Conservation (phyloP, 441 rosid genomes). For the Aquilaria agallochum region DNA sequence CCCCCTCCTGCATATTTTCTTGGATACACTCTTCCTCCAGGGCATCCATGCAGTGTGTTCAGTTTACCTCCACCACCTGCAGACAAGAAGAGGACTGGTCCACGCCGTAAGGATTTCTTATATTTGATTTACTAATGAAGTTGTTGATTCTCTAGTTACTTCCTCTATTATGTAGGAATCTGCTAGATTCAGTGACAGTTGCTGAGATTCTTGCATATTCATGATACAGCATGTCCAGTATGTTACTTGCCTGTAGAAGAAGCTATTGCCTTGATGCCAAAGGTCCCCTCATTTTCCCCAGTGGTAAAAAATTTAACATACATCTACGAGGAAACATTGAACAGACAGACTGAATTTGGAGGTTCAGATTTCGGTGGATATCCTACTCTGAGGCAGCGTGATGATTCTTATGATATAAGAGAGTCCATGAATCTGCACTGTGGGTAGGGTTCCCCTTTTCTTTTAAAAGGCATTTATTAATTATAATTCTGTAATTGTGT, state of each 20-base stretch:
- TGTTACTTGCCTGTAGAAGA: slow-evolving; percentile 89
- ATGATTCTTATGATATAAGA: slow-evolving; percentile 65
- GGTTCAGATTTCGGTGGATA: slow-evolving; percentile 92
- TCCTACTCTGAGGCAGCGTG: slow-evolving; percentile 69
- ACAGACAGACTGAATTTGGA: slow-evolving; percentile 59
- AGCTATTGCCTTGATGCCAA: slow-evolving; percentile 76
- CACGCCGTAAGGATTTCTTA: slow-evolving; percentile 60
- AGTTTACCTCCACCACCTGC: slow-evolving; percentile 94
- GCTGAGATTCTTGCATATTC: slow-evolving; percentile 31
- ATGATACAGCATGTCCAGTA: slow-evolving; percentile 77
- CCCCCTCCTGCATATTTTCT: slow-evolving; percentile 61
- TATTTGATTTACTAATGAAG: background rate
- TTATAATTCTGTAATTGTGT: background rate
- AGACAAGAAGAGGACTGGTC: slow-evolving; percentile 83
- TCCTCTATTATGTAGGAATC: slow-evolving; percentile 2
- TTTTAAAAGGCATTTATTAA: background rate
- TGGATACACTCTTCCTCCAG: slow-evolving; percentile 81
- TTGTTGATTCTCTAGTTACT: slow-evolving; percentile 4
- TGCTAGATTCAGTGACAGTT: slow-evolving; percentile 11
- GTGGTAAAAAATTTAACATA: slow-evolving; percentile 62
- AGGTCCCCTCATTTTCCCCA: slow-evolving; percentile 65
- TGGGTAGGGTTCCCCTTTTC: slow-evolving; percentile 50
- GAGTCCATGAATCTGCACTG: slow-evolving; percentile 80
- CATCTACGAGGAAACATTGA: slow-evolving; percentile 51
- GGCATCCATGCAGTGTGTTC: slow-evolving; percentile 76